Evolutionary conservation across 306 rosid species (phyloP).

Genomic region (Pachyrhizus erosus): DNA sequence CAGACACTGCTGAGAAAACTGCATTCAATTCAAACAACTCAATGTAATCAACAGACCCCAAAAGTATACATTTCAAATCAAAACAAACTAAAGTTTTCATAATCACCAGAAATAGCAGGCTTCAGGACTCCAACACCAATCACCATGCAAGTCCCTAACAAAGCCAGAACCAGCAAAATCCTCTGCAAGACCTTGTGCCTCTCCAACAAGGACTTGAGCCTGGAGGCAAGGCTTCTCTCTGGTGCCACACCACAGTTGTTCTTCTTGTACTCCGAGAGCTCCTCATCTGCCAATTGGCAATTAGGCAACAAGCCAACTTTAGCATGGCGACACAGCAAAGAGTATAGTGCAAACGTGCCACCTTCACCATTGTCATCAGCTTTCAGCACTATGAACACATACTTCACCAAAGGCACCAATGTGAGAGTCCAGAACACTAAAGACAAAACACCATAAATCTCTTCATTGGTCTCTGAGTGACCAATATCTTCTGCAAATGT

Average conservation of each 20-base stretch:
- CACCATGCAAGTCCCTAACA: slow-evolving; percentile 95
- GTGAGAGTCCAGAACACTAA: slow-evolving; percentile 95
- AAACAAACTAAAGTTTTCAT: not conserved
- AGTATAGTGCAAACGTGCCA: slow-evolving; percentile 95
- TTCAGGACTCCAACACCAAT: slow-evolving; percentile 96
- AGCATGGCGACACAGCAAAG: slow-evolving; percentile 89
- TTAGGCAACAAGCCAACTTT: slow-evolving; percentile 77
- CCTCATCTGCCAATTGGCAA: slow-evolving; percentile 78
- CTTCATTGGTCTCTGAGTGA: slow-evolving; percentile 72
- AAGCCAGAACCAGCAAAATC: slow-evolving; percentile 81
- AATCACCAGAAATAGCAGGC: slow-evolving; percentile 87
- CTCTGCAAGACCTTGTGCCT: slow-evolving; percentile 75
- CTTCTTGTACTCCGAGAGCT: slow-evolving; percentile 72
- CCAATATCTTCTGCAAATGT: slow-evolving; percentile 75
- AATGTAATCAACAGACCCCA: slow-evolving; percentile 22
- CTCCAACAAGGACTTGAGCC: slow-evolving; percentile 69
- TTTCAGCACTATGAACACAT: slow-evolving; percentile 84
- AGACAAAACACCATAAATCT: slow-evolving; percentile 88
- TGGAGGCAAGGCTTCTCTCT: slow-evolving; percentile 50
- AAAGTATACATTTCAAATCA: not conserved
- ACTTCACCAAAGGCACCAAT: slow-evolving; percentile 79
- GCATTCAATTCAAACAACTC: slow-evolving; percentile 48
- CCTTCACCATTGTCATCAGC: slow-evolving; percentile 99
- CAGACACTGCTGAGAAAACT: slow-evolving; percentile 98
- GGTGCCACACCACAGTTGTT: slow-evolving; percentile 32